Evolutionary conservation across 2,329 filamentous ascomycete genomes (phyloP), one percentile per base, ranked within the genome.

Genomic region (Leptographium flavum): DNA sequence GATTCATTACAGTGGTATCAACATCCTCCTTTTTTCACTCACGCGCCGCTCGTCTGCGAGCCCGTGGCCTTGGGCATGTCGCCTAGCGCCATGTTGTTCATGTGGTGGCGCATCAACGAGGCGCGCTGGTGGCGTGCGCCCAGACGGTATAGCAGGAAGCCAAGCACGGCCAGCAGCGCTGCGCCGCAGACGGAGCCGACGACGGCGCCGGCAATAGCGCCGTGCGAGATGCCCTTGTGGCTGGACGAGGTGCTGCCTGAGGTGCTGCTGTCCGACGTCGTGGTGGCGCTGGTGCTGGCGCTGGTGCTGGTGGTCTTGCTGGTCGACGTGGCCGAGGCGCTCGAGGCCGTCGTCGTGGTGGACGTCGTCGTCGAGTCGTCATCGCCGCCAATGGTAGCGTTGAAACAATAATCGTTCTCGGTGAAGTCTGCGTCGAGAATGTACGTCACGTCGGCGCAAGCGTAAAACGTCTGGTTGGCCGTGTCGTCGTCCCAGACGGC

Each of bases 131-230:
- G 35, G 37, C 41, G 45, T 39, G 45, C 45, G 19, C 47, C 47
- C 25, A 48, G 47, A 3, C 47, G 47, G 40, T 48, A 48, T 15
- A 41, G 22, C 7, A 43, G 42, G 33, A 33, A 45, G 8, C 25
- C 31, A 0, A 27, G 37, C 22, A 10, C 40, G 1, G 8, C 45
- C 10, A 47, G 17, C 5, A 47, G 11, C 2, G 36, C 45, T 3
- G 57, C 58, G 9, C 56, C 60, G 9, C 57, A 53, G 15, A 61
- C 49, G 3, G 57, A 57, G 14, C 61, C 61, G 21, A 61, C 60
- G 5, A 60, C 59, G 33, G 63, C 60, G 9, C 62, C 62, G 2
- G 59, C 60, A 45, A 58, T 60, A 37, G 57, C 58, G 11, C 61
- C 60, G 4, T 45, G 52, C 15, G 53, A 55, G 2, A 64, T 56